These are phyloP conservation scores for Drechmeria coniospora DNA, from an alignment of 2,329 filamentous ascomycete species.

Conservation along the genomic window DNA sequence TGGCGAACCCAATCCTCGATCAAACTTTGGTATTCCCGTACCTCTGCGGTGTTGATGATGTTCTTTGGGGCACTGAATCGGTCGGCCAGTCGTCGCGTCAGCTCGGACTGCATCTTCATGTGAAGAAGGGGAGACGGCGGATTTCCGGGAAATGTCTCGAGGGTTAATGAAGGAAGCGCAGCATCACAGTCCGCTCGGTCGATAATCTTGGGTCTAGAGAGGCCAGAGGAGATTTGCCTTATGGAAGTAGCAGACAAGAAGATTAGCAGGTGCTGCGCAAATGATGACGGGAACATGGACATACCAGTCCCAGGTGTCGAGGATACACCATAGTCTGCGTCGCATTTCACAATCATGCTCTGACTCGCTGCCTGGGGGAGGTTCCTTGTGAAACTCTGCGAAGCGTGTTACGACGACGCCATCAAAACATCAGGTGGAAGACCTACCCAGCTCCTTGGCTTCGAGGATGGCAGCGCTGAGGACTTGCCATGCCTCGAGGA, in stretches of 20 bases:
- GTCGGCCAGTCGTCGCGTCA: conserved; percentile 10
- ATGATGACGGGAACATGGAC: conserved; percentile 1
- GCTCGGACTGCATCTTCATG: conserved; percentile 15
- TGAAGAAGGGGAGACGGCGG: conserved; percentile 13
- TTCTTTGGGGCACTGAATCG: conserved; percentile 13
- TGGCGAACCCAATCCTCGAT: conserved; percentile 25
- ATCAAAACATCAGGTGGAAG: neutral
- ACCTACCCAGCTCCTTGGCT: conserved; percentile 13
- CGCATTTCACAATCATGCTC: conserved; percentile 17
- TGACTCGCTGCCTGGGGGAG: conserved; percentile 6
- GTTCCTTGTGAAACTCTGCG: conserved; percentile 11
- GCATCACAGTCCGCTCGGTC: conserved; percentile 13
- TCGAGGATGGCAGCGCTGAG: conserved; percentile 16
- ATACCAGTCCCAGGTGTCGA: conserved; percentile 19
- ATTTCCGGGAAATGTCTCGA: conserved; percentile 9
- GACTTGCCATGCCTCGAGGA: conserved; percentile 16
- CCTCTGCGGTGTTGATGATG: conserved; percentile 12
- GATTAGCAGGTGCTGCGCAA: too few relatives aligned
- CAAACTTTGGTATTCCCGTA: conserved; percentile 11
- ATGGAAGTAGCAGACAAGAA: neutral
- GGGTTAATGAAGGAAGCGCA: conserved; percentile 12
- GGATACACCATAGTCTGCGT: conserved; percentile 15
- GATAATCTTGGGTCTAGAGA: conserved; percentile 14
- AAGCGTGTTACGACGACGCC: neutral
- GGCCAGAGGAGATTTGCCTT: conserved; percentile 18